Base-by-base conservation (phyloP, 345 rosid species). In the Eucalyptus lansdowneana region DNA sequence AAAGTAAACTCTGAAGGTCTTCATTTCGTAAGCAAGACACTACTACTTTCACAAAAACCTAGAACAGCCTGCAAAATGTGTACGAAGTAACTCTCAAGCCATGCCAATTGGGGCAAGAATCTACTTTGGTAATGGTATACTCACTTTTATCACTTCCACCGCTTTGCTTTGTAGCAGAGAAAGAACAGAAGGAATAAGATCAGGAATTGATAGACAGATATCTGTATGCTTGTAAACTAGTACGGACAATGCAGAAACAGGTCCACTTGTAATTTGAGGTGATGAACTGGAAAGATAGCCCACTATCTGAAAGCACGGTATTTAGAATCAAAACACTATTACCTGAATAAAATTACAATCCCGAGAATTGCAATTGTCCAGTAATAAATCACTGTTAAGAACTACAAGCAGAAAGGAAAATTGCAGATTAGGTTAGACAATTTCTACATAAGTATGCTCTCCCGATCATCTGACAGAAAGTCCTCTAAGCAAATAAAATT, bases 271-370 rank as follows among this genome's bases (percentile, higher is more conserved):
- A 90, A 96, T 96, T 80, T 96, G 98, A 51, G 99, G 98, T 37
- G 98, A 98, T 60, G 99, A 91, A 88, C 99, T 97, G 86, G 98
- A 95, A 44, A 96, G 96, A 93, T 97, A 97, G 72, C 98, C 99
- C 93, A 94, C 86, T 91, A 96, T 94, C 99, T 97, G 72, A 67
- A 21, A 90, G 21, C 67, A 31, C 6, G 21, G 14, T 27, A 31
- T 47, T 60, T 34, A 50, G 49, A 51, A 47, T 51, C 42, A 76
- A 24, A 50, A 88, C 31, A 62, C 81, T 10, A 69, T 17, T 3
- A 0, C 60, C 12, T 22, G 25, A 85, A 45, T 25, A 25, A 50
- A 16, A 85, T 4, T 44, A 45, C 50, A 85, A 85, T 44, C 50
- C 8, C 3, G 17, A 50, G 49, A 47, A 47, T 47, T 10, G 49